Evolutionary conservation across 805 yeast genomes (phyloP).

Genomic region (Nakazawaea ishiwadae): DNA sequence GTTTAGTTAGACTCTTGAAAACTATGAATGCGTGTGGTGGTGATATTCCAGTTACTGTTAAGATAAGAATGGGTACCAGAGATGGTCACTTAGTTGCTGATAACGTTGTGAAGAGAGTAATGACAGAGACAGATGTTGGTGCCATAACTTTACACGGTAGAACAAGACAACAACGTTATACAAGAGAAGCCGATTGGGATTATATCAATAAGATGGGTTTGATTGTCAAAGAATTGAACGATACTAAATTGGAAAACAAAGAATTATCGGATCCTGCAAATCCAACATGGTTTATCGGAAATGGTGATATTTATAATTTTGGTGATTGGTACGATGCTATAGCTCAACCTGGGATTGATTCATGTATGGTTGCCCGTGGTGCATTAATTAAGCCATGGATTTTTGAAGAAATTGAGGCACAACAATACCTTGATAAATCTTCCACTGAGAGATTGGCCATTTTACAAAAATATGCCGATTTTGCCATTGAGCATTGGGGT

Average conservation of each 20-base stretch:
- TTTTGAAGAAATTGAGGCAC: slow-evolving; percentile 88
- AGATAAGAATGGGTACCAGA: slow-evolving; percentile 86
- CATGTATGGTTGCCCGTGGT: slow-evolving; percentile 97
- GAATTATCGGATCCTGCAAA: slow-evolving; percentile 45
- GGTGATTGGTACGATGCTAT: slow-evolving; percentile 84
- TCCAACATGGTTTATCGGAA: slow-evolving; percentile 83
- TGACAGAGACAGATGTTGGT: slow-evolving; percentile 77
- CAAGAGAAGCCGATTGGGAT: slow-evolving; percentile 89
- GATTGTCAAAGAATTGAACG: slow-evolving; percentile 56
- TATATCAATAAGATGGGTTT: slow-evolving; percentile 74
- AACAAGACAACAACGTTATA: slow-evolving; percentile 92
- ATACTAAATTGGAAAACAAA: slow-evolving; percentile 54
- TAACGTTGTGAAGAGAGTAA: slow-evolving; percentile 61
- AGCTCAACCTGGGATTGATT: slow-evolving; percentile 67
- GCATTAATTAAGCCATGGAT: slow-evolving; percentile 99
- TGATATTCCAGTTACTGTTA: slow-evolving; percentile 89
- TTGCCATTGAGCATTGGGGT: slow-evolving; percentile 96
- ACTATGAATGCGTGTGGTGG: slow-evolving; percentile 88
- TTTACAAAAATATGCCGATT: slow-evolving; percentile 62
- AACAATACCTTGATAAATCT: slow-evolving; percentile 85
- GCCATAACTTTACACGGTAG: slow-evolving; percentile 95
- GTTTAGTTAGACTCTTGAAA: slow-evolving; percentile 69
- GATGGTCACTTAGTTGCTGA: slow-evolving; percentile 89
- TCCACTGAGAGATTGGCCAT: slow-evolving; percentile 86
- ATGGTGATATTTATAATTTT: slow-evolving; percentile 86